Percentiles rank a stretch among this genome's conserved stretches.
Conservation (phyloP, 306 rosid genomes). For the Castanospermum australe region DNA sequence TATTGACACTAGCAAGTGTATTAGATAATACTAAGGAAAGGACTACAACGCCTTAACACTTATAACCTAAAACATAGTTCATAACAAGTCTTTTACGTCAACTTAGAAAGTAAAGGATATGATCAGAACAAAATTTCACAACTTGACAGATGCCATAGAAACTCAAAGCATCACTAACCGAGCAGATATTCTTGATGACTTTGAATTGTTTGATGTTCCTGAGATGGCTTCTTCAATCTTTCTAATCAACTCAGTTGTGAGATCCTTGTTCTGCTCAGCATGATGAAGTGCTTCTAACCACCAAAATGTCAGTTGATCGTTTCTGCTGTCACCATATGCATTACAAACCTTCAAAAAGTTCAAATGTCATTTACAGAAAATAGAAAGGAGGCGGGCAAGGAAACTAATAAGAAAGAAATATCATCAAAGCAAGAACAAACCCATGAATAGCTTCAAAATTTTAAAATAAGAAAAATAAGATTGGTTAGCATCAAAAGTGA, state of each 20-base stretch:
- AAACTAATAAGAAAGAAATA: background rate
- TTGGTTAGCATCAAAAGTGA: conserved; percentile 10
- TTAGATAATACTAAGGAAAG: background rate
- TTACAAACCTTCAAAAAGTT: conserved; percentile 56
- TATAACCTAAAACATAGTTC: background rate
- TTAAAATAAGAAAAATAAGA: conserved; percentile 15
- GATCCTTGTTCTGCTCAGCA: conserved; percentile 79
- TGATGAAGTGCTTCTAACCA: conserved; percentile 88
- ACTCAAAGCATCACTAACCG: conserved; percentile 54
- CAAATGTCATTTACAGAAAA: conserved; percentile 9
- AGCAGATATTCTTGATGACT: conserved; percentile 55
- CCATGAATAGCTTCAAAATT: background rate
- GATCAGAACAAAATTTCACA: conserved; percentile 3
- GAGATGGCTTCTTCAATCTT: conserved; percentile 88
- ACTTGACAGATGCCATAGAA: background rate
- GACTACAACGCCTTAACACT: background rate
- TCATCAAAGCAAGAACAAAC: background rate
- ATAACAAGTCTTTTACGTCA: background rate
- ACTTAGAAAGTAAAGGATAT: conserved; percentile 11
- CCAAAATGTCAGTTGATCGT: conserved; percentile 57
- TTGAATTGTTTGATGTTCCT: conserved; percentile 64
- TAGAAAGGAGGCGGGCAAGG: background rate
- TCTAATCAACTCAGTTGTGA: conserved; percentile 63
- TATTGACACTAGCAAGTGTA: background rate
- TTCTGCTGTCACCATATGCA: conserved; percentile 38